Conservation (phyloP, 2,329 filamentous ascomycete genomes). For the Colletotrichum plurivorum region DNA sequence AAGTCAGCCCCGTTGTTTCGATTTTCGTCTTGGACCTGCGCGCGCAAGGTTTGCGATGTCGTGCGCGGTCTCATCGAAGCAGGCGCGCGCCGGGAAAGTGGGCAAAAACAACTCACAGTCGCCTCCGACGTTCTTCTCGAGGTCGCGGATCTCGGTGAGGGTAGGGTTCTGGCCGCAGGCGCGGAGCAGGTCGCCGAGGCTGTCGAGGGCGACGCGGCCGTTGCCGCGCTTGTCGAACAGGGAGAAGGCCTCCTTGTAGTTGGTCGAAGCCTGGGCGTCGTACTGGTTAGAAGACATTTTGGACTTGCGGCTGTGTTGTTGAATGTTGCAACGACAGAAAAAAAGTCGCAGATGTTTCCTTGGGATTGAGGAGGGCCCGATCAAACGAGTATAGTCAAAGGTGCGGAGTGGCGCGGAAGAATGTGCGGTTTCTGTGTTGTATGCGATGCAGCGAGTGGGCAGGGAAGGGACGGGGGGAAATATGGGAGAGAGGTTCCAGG, state of each 20-base stretch:
- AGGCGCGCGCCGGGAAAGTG: no score
- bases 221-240: conserved; percentile 99
- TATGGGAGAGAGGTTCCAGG: background rate
- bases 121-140: conserved; percentile 89
- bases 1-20: conserved; percentile 15
- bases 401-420: background rate
- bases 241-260: conserved; percentile 99
- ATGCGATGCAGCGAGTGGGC: conserved; percentile 1
- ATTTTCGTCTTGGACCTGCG: background rate
- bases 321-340: conserved; percentile 10
- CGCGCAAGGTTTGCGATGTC: background rate
- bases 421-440: background rate
- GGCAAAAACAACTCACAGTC: conserved; percentile 80
- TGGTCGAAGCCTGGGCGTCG: conserved; percentile 81
- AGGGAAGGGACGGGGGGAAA: conserved; percentile 4
- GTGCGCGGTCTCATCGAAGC: background rate
- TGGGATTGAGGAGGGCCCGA: background rate
- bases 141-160: conserved; percentile 89
- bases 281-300: conserved; percentile 67
- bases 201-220: conserved; percentile 88
- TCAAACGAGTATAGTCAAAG: no score
- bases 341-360: background rate
- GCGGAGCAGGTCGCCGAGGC: conserved; percentile 92
- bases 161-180: conserved; percentile 99
- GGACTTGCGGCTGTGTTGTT: background rate